Conservation (phyloP, 306 rosid genomes). For the Crotalaria pallida region DNA sequence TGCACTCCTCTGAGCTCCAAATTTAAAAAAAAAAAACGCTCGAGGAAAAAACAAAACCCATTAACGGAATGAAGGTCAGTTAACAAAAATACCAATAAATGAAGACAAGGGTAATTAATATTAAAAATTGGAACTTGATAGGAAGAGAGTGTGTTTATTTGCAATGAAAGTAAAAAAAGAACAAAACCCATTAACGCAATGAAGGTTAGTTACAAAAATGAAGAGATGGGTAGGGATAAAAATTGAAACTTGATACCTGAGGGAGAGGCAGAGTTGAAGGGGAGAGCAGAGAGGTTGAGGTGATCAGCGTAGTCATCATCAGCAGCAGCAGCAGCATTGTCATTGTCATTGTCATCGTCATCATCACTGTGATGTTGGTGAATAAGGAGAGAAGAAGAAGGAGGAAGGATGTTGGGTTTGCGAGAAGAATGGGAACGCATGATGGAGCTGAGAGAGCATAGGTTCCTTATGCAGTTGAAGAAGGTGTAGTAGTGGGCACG, state of each 20-base stretch:
- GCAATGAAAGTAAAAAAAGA: not conserved
- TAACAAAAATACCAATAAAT: not conserved
- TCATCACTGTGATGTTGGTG: too few species aligned
- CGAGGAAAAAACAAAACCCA: conserved; percentile 21
- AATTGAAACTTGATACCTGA: not conserved
- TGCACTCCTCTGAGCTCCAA: not conserved
- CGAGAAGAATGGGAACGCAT: not conserved
- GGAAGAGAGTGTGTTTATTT: not conserved
- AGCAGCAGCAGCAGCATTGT: too few species aligned
- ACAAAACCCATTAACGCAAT: too few species aligned
- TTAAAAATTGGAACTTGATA: conserved; percentile 15
- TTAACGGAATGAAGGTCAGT: not conserved
- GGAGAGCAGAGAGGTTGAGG: not conserved
- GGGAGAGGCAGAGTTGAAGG: not conserved
- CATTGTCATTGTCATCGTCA: too few species aligned
- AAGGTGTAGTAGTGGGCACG: too few species aligned
- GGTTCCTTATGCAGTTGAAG: conserved; percentile 18
- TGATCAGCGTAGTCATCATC: not conserved
- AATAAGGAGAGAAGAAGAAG: too few species aligned
- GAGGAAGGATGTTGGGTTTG: not conserved
- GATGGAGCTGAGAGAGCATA: conserved; percentile 27
- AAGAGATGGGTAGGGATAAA: too few species aligned
- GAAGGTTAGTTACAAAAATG: too few species aligned
- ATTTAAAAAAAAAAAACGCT: not conserved
- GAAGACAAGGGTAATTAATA: not conserved